Conservation (phyloP, 2,329 filamentous ascomycete genomes). For the Scedosporium dehoogii region DNA sequence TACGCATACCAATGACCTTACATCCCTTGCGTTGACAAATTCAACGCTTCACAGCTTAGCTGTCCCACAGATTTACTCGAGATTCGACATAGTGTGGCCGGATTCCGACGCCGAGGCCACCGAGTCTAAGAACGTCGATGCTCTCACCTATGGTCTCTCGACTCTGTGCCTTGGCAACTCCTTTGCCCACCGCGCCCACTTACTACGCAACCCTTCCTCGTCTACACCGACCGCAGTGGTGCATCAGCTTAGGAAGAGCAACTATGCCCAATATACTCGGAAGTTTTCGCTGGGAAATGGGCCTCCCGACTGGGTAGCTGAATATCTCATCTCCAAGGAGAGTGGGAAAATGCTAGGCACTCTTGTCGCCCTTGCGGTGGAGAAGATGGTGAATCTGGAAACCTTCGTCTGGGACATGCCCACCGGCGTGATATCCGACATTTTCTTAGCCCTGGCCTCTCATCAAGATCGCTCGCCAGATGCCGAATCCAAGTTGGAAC, state of each 20-base stretch:
- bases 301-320: slow-evolving; percentile 65
- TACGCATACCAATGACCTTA: slow-evolving; percentile 73
- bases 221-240: not conserved
- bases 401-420: slow-evolving; percentile 86
- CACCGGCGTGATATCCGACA: slow-evolving; percentile 69
- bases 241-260: slow-evolving; percentile 32
- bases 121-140: slow-evolving; percentile 65
- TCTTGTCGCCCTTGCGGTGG: slow-evolving; percentile 67
- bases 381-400: slow-evolving; percentile 72
- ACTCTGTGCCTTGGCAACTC: slow-evolving; percentile 61
- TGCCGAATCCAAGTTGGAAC: slow-evolving; percentile 44
- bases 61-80: slow-evolving; percentile 70
- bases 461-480: slow-evolving; percentile 43
- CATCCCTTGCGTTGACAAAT: slow-evolving; percentile 66
- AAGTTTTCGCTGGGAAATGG: slow-evolving; percentile 84
- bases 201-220: slow-evolving; percentile 17
- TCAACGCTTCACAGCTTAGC: slow-evolving; percentile 67
- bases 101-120: slow-evolving; percentile 56
- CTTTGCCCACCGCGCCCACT: slow-evolving; percentile 29
- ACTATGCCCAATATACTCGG: slow-evolving; percentile 68
- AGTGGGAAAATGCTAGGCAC: slow-evolving; percentile 84
- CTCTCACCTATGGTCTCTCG: slow-evolving; percentile 70
- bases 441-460: slow-evolving; percentile 69
- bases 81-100: slow-evolving; percentile 84
- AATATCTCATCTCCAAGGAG: slow-evolving; percentile 75